A percentile compares a stretch with the other conserved stretches of the same genome.
Conservation (phyloP, 2,329 filamentous ascomycete genomes). For the Botrytis aclada region DNA sequence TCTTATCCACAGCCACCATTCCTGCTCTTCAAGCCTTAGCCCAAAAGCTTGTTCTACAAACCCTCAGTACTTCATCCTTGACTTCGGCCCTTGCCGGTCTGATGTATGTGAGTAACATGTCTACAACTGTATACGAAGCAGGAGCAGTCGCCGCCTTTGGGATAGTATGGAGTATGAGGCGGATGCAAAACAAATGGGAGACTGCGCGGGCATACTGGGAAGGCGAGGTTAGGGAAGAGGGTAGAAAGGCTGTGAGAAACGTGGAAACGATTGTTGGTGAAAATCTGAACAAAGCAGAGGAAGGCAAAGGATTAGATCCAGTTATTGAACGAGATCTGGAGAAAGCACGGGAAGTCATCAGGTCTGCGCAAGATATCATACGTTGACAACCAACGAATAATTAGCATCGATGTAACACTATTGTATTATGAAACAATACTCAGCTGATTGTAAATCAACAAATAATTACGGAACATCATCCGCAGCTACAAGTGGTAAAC, state of each 20-base stretch:
- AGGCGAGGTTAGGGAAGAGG: slow-evolving; percentile 64
- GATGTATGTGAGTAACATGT: slow-evolving; percentile 54
- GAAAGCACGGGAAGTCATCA: slow-evolving; percentile 13
- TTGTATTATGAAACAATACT: slow-evolving; percentile 17
- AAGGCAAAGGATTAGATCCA: slow-evolving; percentile 9
- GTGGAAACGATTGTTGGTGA: slow-evolving; percentile 51
- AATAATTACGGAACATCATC: slow-evolving; percentile 4
- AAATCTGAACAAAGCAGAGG: slow-evolving; percentile 16
- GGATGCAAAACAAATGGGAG: slow-evolving; percentile 63
- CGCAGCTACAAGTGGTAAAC: neutral
- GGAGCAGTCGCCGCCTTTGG: slow-evolving; percentile 61
- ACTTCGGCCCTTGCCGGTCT: slow-evolving; percentile 53
- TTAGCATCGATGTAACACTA: slow-evolving; percentile 18
- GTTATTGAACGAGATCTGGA: slow-evolving; percentile 10
- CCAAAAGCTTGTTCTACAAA: slow-evolving; percentile 72
- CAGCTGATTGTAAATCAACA: neutral
- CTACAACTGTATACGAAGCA: slow-evolving; percentile 56
- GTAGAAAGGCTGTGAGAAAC: slow-evolving; percentile 58
- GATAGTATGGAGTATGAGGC: slow-evolving; percentile 55
- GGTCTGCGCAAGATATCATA: slow-evolving; percentile 15
- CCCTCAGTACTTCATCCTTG: slow-evolving; percentile 64
- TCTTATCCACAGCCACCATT: slow-evolving; percentile 63
- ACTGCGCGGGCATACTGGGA: slow-evolving; percentile 60
- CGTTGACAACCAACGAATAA: slow-evolving; percentile 9
- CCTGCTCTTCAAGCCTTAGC: slow-evolving; percentile 70